Evolutionary conservation across 2,329 filamentous ascomycete genomes (phyloP), one percentile per base, ranked within the genome.

Genomic region (Diaporthe sp.): DNA sequence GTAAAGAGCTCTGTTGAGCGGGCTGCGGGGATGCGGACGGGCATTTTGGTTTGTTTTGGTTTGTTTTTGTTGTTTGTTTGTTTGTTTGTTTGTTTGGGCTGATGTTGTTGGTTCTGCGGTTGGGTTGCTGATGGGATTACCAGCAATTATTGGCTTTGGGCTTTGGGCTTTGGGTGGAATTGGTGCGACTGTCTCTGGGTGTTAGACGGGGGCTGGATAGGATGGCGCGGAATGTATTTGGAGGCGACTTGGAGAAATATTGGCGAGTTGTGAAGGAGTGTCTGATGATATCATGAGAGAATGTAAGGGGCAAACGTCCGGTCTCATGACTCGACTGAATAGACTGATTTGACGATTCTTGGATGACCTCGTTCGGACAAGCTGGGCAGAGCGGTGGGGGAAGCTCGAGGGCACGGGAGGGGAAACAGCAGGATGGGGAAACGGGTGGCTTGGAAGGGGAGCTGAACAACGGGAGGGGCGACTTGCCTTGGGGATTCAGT

Each of bases 21-120:
- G 78, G 88, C 85, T 73, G 83, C 83, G 77, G 89, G 88, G 73
- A 91, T 85, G 79, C 85, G 86, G 79, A 86, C 80, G 72, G 86
- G 85, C 88, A 90, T 90, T 77, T 87, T 70, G 35, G 82, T 59
- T 44, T 75, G 37, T 25, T 59, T 56, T 37, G 32, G 44, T 71
- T 4, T 53, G 19, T 37, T 42, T 10, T 37, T 37, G 6, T 37
- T 90, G 77, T 87, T 70, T 27, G 81, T 61, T 47, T 75, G 32
- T 27, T 59, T 53, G 35, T 17, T 8, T 19, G 35, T 61, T 12
- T 39, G 32, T 17, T 27, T 25, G 51, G 39, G 70, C 58, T 27
- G 47, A 32, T 12, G 44, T 47, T 47, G 44, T 15, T 47, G 35
- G 35, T 37, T 10, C 44, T n/a, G n/a, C n/a, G 44, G 50, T n/a